These are phyloP conservation scores for Neocallimastix lanati DNA, from an alignment of 192 early-diverging fungal genomes.

Conservation along the genomic window DNA sequence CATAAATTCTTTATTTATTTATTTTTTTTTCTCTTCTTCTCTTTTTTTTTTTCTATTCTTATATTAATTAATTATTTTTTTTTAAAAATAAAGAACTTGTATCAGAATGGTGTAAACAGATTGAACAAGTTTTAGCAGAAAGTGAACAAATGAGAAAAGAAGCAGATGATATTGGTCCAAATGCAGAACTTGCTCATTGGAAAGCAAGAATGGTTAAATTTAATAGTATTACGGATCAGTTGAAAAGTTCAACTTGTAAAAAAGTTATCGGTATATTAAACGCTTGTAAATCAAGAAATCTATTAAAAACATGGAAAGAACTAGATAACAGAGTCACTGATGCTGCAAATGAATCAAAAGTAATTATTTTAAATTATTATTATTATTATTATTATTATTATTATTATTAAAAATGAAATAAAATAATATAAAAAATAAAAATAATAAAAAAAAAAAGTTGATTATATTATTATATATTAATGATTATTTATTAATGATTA, in stretches of 20 bases:
- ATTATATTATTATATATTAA: too few species aligned
- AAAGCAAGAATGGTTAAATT: constrained; percentile 52
- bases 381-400: too few species aligned
- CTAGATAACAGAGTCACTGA: constrained; percentile 44
- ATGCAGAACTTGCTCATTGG: constrained; percentile 50
- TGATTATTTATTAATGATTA: too few species aligned
- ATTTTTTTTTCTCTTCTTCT: too few species aligned
- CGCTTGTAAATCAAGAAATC: constrained; percentile 30
- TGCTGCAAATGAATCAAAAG: constrained; percentile 49
- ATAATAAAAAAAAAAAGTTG: too few species aligned
- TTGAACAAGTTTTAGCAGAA: constrained; percentile 45
- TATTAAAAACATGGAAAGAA: constrained; percentile 43
- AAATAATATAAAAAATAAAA: too few species aligned
- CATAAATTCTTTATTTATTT: too few species aligned
- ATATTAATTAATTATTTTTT: too few species aligned
- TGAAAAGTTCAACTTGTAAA: constrained; percentile 34
- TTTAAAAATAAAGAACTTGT: constrained; percentile 19
- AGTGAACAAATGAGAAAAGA: constrained; percentile 49
- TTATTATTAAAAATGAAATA: too few species aligned
- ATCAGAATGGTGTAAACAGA: constrained; percentile 46
- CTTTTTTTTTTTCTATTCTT: too few species aligned
- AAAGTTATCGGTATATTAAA: constrained; percentile 47
- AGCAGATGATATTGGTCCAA: constrained; percentile 48
- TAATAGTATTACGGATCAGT: constrained; percentile 46
- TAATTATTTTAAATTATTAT: too few species aligned